These are phyloP conservation scores for Xylaria sp. DNA, from an alignment of 2,329 filamentous ascomycete species.

Conservation along the genomic window DNA sequence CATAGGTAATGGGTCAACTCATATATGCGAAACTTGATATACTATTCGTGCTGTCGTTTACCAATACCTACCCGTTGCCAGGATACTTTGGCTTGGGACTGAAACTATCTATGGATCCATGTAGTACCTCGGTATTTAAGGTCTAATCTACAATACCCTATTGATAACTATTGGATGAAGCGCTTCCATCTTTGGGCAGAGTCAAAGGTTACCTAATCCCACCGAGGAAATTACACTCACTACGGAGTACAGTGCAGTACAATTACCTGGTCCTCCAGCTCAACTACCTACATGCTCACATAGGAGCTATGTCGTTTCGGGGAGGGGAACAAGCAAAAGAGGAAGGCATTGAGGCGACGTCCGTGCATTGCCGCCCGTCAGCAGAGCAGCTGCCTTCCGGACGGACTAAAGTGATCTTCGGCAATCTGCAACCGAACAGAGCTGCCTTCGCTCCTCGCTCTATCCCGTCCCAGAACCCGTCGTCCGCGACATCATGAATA, in stretches of 20 bases:
- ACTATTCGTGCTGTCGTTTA: background rate
- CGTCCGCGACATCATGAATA: conserved; percentile 2
- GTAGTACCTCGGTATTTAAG: no score
- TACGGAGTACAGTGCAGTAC: no score
- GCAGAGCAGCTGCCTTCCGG: conserved; percentile 6
- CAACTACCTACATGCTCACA: background rate
- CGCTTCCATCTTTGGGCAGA: background rate
- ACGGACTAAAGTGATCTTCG: conserved; percentile 11
- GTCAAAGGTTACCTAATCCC: background rate
- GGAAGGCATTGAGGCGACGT: conserved; percentile 15
- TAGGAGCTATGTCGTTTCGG: conserved; percentile 1
- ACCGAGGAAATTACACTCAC: background rate
- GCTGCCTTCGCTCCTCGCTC: background rate
- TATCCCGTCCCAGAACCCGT: no score
- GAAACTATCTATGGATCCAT: background rate
- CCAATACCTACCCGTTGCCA: background rate
- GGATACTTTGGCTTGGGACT: background rate
- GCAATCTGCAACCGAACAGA: conserved; percentile 2
- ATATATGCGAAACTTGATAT: background rate
- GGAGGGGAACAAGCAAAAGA: conserved; percentile 12
- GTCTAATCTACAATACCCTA: background rate
- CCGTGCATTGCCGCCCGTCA: conserved; percentile 20
- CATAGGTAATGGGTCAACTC: background rate
- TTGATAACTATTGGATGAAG: background rate
- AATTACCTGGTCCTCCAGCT: background rate